Evolutionary conservation across 352 stramenopile species (phyloP).

Genomic region (Phytophthora sojae): DNA sequence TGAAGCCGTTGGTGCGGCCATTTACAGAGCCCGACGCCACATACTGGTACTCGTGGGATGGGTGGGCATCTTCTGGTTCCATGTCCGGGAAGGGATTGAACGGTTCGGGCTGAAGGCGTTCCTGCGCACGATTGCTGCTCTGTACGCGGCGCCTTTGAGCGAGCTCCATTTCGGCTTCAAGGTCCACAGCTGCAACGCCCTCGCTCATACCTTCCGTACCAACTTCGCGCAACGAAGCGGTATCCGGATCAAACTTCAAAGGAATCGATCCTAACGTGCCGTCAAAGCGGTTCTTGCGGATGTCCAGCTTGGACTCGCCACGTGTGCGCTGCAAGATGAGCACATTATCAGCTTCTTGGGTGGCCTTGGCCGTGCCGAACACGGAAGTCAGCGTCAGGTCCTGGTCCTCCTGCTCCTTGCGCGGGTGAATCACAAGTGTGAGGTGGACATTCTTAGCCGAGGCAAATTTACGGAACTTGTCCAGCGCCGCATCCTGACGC

Average conservation of each 20-base stretch:
- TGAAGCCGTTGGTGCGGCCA: constrained; percentile 16
- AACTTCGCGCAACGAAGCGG: constrained; percentile 73
- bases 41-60: constrained; percentile 31
- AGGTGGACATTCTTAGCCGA: constrained; percentile 98
- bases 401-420: constrained; percentile 97
- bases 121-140: constrained; percentile 30
- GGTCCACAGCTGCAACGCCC: constrained; percentile 67
- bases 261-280: constrained; percentile 90
- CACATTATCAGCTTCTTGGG: constrained; percentile 99
- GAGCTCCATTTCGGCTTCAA: constrained; percentile 84
- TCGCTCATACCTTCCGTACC: constrained; percentile 75
- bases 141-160: constrained; percentile 65
- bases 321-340: constrained; percentile 96
- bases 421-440: constrained; percentile 98
- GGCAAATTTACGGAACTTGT: constrained; percentile 97
- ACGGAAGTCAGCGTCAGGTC: constrained; percentile 96
- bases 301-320: constrained; percentile 94
- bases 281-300: constrained; percentile 97
- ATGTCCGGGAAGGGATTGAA: constrained; percentile 6
- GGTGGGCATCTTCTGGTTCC: constrained; percentile 7
- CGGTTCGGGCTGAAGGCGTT: constrained; percentile 16
- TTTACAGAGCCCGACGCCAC: constrained; percentile 13
- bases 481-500: constrained; percentile 93
- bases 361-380: constrained; percentile 98
- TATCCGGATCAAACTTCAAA: constrained; percentile 84